Base-by-base conservation (phyloP, 768 basidiomycete species). In the Lactarius vividus region DNA sequence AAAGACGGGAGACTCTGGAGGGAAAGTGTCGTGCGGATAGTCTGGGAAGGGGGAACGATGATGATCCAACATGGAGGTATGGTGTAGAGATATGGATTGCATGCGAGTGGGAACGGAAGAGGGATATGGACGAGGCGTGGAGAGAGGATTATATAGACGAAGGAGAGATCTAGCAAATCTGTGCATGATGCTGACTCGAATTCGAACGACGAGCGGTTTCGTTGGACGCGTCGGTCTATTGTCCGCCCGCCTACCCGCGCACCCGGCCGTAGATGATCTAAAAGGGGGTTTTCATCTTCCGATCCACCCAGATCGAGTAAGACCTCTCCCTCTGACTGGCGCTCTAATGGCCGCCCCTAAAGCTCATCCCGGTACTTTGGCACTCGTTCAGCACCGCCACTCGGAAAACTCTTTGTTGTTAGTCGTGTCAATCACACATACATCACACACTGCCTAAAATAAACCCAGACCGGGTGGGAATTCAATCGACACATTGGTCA, bases 1-100 rank as follows among this genome's bases (percentile, higher is more conserved):
- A n/a, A 75, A 68, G 54, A 73, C 37, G 59, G 75, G 70, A 61
- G 71, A 63, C 65, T 77, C 75, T 72, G 78, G 79, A 40, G 73
- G 69, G 57, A 72, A 64, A 29, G 68, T 40, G 52, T 75, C 73
- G 62, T 70, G 69, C 64, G 69, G 71, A 68, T 71, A 61, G 64
- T 73, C 72, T 52, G 74, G 69, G 57, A 54, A 44, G 26, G 74
- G 74, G 8, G 72, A 71, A 57, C 49, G 49, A 13, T 26, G 49
- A 52, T 64, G 72, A 69, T 73, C 72, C 31, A 63, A 59, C 56
- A 75, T 66, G 28, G 46, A 53, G 29, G 60, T 61, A 72, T 64
- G 67, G 71, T 71, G 68, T 35, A 35, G 70, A 62, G 70, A 60
- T 66, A 49, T 57, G 23, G 61, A 66, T 52, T 61, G 69, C 73